These are phyloP conservation scores for Kondoa malvinella DNA, from an alignment of 768 basidiomycete species.

Conservation along the genomic window DNA sequence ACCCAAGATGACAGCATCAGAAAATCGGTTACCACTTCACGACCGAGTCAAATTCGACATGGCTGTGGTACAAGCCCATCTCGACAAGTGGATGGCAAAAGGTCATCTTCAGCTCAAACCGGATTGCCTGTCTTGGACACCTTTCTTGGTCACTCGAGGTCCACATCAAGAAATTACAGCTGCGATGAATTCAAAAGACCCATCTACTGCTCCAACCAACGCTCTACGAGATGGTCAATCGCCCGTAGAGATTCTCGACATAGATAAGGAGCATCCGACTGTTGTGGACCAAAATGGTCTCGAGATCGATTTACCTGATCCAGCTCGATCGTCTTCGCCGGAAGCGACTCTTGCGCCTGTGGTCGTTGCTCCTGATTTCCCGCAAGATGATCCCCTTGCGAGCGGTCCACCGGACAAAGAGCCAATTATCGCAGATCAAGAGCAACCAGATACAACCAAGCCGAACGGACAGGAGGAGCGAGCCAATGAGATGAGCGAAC, in stretches of 20 bases:
- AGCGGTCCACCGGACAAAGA: too few relatives aligned
- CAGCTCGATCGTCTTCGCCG: too few relatives aligned
- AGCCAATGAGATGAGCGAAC: too few relatives aligned
- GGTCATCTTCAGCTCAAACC: slow-evolving; percentile 55
- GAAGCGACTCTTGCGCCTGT: too few relatives aligned
- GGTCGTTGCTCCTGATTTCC: too few relatives aligned
- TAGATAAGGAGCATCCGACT: background rate
- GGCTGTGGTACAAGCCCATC: slow-evolving; percentile 46
- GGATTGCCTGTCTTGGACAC: slow-evolving; percentile 84
- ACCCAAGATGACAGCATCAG: background rate
- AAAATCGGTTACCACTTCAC: background rate
- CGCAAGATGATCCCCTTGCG: too few relatives aligned
- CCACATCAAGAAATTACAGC: slow-evolving; percentile 1
- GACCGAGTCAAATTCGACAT: background rate
- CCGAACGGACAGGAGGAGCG: too few relatives aligned
- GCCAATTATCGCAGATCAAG: too few relatives aligned
- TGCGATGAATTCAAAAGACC: background rate
- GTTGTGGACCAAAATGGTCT: background rate
- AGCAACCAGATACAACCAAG: too few relatives aligned
- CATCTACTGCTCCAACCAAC: background rate
- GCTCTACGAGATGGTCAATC: background rate
- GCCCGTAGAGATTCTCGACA: background rate
- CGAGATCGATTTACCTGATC: background rate
- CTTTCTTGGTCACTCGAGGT: slow-evolving; percentile 47
- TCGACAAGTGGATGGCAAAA: slow-evolving; percentile 56